Evolutionary conservation across 768 basidiomycete genomes (phyloP), one percentile per base, ranked within the genome.

Genomic region (Wakefieldia striispora): DNA sequence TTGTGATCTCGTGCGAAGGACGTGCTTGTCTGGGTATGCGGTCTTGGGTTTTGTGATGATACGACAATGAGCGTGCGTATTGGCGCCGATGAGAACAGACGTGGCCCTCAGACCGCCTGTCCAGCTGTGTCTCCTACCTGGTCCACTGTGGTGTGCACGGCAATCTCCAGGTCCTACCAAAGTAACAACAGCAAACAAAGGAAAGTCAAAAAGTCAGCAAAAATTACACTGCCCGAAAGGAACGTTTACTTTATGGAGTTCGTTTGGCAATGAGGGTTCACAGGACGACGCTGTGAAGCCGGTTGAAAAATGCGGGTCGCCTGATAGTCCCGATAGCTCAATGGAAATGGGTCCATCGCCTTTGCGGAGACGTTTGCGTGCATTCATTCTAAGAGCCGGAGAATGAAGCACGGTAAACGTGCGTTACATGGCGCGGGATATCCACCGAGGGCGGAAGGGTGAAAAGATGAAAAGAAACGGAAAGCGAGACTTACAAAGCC

Each of bases 361-460:
- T 38, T 56, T 63, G 33, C 75, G 73, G 20, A 80, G 68, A 1
- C 62, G 57, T 38, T 69, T 63, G 1, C 79, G 71, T 12, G 76
- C 75, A 47, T 82, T 82, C 33, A 82, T 70, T 23, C 77, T 71
- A 49, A 9, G 46, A 48, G 24, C 33, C 40, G 48, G 11, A 17
- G 17, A 29, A 29, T 29, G 29, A 29, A 29, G 11, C 29, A 12
- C 1, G 8, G 26, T 26, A 26, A 26, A 8, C 8, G 6, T 26
- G 1, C 2, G 29, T 29, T 29, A 29, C 29, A 29, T 11, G 29
- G 29, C 13, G 29, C 27, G 13, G 13, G 11, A 29, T 29, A 29
- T 13, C 29, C 29, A 13, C 10, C 29, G 12, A 12, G 29, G 29
- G 6, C 12, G 29, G 29, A 29, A 29, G 29, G 23, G n/a, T 24